Percentiles rank a stretch among this genome's conserved stretches.
phyloP scores from a whole-genome alignment of 441 rosid species.

The Gossypium lobatum region DNA sequence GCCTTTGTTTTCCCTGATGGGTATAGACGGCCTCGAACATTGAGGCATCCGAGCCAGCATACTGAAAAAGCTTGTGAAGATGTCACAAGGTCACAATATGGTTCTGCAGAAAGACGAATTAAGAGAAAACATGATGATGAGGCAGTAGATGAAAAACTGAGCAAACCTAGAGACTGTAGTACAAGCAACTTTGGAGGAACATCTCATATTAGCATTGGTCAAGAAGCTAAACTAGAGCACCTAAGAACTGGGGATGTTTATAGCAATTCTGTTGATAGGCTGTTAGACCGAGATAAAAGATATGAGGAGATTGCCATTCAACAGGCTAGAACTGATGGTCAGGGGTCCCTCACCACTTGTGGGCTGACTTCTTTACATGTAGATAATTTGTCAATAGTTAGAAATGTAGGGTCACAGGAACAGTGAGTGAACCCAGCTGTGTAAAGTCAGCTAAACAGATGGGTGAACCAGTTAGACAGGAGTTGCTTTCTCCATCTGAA shows the following conservation, averaged over 20 bases:
- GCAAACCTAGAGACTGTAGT: slow-evolving; percentile 32
- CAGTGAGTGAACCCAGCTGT: neutral
- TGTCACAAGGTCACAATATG: slow-evolving; percentile 29
- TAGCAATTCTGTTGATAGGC: slow-evolving; percentile 17
- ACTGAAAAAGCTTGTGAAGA: slow-evolving; percentile 43
- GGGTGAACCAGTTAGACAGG: slow-evolving; percentile 19
- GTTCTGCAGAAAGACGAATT: slow-evolving; percentile 43
- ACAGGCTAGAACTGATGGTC: slow-evolving; percentile 20
- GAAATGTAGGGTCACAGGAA: slow-evolving; percentile 20
- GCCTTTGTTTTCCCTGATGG: slow-evolving; percentile 69
- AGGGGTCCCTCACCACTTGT: slow-evolving; percentile 12
- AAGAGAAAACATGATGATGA: slow-evolving; percentile 55
- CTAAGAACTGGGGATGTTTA: slow-evolving; percentile 16
- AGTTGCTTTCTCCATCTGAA: slow-evolving; percentile 27
- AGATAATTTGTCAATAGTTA: slow-evolving; percentile 23
- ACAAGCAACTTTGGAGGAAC: slow-evolving; percentile 30
- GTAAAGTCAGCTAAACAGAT: slow-evolving; percentile 26
- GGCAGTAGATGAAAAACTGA: slow-evolving; percentile 35
- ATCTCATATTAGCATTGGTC: slow-evolving; percentile 25
- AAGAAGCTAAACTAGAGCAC: slow-evolving; percentile 16
- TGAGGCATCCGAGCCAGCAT: slow-evolving; percentile 46
- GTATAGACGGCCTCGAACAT: slow-evolving; percentile 48
- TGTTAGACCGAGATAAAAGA: slow-evolving; percentile 21
- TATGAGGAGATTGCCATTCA: neutral
- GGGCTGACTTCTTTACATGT: slow-evolving; percentile 26